Percentiles rank a stretch among this genome's conserved stretches.
Evolutionary conservation across 2,329 filamentous ascomycete genomes (phyloP).

Genomic region (Pseudogymnoascus sp.): DNA sequence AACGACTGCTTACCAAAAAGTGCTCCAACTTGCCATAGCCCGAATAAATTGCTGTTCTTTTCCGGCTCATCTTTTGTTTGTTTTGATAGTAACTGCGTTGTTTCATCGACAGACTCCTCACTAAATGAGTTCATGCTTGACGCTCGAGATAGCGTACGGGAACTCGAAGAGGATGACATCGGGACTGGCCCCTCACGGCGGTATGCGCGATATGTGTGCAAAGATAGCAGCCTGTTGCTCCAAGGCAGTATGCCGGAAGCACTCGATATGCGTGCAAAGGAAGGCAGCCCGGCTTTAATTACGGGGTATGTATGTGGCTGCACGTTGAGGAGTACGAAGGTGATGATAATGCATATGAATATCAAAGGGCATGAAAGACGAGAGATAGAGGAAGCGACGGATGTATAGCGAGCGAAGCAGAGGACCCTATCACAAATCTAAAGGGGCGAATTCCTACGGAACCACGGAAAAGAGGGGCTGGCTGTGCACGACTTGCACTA

Average conservation of each 20-base stretch:
- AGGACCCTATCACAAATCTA: background rate
- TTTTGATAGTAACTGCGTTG: conserved; percentile 15
- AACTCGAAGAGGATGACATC: background rate
- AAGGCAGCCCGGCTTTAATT: background rate
- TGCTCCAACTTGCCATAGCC: background rate
- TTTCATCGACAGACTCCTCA: conserved; percentile 15
- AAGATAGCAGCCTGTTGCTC: too few relatives aligned
- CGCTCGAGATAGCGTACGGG: background rate
- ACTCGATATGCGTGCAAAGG: background rate
- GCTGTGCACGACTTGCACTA: background rate
- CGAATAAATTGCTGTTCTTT: background rate
- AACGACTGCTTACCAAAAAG: background rate
- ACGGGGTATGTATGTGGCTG: background rate
- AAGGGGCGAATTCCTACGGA: background rate
- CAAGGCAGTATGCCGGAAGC: background rate
- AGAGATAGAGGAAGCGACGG: background rate
- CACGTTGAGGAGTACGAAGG: background rate
- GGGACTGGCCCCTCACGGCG: background rate
- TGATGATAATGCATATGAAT: background rate
- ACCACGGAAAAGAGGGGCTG: background rate
- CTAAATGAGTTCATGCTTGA: conserved; percentile 3
- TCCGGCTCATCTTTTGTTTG: conserved; percentile 1
- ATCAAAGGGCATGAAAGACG: background rate
- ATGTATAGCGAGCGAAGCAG: background rate
- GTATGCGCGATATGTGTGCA: background rate